phyloP scores from a whole-genome alignment of 2,329 filamentous ascomycete species.

The Annulohypoxylon truncatum region DNA sequence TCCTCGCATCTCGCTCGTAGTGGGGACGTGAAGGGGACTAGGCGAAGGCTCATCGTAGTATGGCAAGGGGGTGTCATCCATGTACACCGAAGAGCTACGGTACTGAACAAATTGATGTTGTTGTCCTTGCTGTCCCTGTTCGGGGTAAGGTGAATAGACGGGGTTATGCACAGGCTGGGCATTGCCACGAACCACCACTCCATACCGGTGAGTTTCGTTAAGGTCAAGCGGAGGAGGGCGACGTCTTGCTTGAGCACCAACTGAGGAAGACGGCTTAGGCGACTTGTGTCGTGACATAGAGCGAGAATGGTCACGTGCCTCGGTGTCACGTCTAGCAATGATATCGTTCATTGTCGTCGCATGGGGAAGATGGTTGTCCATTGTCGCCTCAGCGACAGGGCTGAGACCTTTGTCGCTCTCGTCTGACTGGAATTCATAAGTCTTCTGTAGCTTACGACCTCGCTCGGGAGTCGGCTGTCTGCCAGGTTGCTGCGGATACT shows the following conservation, averaged over 20 bases:
- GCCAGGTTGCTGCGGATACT: slow-evolving; percentile 1
- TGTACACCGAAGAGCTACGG: slow-evolving; percentile 39
- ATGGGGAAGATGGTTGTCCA: slow-evolving; percentile 28
- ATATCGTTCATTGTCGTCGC: slow-evolving; percentile 45
- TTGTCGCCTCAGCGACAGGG: slow-evolving; percentile 26
- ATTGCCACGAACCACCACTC: background rate
- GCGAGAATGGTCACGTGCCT: background rate
- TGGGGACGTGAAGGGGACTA: slow-evolving; percentile 33
- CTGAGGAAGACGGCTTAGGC: slow-evolving; percentile 18
- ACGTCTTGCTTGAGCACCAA: slow-evolving; percentile 2
- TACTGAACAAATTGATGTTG: background rate
- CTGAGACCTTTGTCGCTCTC: slow-evolving; percentile 14
- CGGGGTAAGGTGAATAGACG: slow-evolving; percentile 18
- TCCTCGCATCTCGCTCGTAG: slow-evolving; percentile 4
- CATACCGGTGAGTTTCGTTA: slow-evolving; percentile 29
- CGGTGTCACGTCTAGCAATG: background rate
- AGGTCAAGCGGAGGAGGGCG: slow-evolving; percentile 40
- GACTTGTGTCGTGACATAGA: slow-evolving; percentile 31
- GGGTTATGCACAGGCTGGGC: slow-evolving; percentile 36
- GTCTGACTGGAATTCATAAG: slow-evolving; percentile 17
- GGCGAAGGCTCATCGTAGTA: slow-evolving; percentile 37
- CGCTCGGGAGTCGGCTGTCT: slow-evolving; percentile 7
- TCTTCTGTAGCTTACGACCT: slow-evolving; percentile 16
- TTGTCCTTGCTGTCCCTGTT: background rate
- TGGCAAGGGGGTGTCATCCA: slow-evolving; percentile 16